phyloP scores from a whole-genome alignment of 1,284 basidiomycete species.

The Leccinum huronense region DNA sequence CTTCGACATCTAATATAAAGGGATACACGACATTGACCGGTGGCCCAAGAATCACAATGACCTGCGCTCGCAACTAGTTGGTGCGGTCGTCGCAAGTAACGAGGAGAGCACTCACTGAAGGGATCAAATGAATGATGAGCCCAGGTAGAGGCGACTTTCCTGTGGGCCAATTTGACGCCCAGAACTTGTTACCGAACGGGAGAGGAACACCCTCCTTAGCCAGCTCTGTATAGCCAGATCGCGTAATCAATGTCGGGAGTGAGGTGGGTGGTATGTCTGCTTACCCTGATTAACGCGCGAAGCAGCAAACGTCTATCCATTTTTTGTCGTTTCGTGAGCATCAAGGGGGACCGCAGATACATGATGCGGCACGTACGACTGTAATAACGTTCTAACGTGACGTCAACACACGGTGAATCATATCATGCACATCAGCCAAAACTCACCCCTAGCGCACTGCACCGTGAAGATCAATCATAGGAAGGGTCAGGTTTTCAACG shows the following conservation, averaged over 20 bases:
- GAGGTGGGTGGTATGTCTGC: background rate
- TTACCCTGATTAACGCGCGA: slow-evolving; percentile 47
- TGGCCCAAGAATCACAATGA: slow-evolving; percentile 50
- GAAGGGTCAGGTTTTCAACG: background rate
- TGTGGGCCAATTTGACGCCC: slow-evolving; percentile 43
- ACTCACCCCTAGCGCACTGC: slow-evolving; percentile 33
- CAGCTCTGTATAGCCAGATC: slow-evolving; percentile 30
- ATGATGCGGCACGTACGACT: slow-evolving; percentile 23
- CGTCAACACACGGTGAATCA: slow-evolving; percentile 8
- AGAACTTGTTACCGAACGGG: slow-evolving; percentile 40
- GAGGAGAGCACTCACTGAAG: slow-evolving; percentile 24
- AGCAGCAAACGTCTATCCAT: slow-evolving; percentile 42
- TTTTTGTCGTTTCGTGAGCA: background rate
- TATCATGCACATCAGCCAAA: background rate
- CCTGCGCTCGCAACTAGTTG: slow-evolving; percentile 26
- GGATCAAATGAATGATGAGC: slow-evolving; percentile 38
- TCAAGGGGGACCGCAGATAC: background rate
- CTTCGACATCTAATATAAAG: slow-evolving; percentile 57
- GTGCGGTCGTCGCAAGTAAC: background rate
- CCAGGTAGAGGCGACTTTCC: slow-evolving; percentile 41
- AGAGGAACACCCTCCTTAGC: slow-evolving; percentile 44
- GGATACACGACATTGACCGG: slow-evolving; percentile 48
- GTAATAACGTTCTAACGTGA: slow-evolving; percentile 36
- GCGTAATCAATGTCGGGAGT: background rate
- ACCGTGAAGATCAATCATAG: background rate